phyloP scores from a whole-genome alignment of 345 rosid species.

The Noccaea bulbosa region DNA sequence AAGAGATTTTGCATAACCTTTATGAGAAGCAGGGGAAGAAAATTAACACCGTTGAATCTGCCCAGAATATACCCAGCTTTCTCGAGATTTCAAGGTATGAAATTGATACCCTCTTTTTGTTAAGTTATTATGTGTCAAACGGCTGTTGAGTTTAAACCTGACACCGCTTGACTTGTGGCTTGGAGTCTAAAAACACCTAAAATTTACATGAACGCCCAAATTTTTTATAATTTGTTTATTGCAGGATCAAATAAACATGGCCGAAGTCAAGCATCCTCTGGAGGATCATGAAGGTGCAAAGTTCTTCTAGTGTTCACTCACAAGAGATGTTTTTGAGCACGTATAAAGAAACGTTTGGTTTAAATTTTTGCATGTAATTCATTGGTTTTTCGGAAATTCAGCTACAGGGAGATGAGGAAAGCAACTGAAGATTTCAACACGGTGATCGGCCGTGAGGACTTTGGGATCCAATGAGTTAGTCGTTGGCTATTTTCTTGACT shows the following conservation, averaged over 20 bases:
- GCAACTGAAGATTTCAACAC: no score
- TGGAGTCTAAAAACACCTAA: conserved; percentile 7
- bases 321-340: no score
- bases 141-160: conserved; percentile 15
- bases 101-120: conserved; percentile 3
- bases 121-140: conserved; percentile 5
- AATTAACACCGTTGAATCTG: conserved; percentile 84
- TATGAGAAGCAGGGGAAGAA: conserved; percentile 92
- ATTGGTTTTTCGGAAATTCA: no score
- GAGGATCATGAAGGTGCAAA: no score
- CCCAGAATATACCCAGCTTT: conserved; percentile 79
- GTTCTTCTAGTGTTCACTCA: no score
- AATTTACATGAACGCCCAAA: conserved; percentile 13
- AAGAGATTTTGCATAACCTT: conserved; percentile 73
- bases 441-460: no score
- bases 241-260: conserved; percentile 92
- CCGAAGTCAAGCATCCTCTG: conserved; percentile 85
- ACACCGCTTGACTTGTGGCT: conserved; percentile 12
- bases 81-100: conserved; percentile 71
- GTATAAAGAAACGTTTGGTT: no score
- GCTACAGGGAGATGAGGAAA: no score
- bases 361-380: no score
- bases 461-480: conserved; percentile 47
- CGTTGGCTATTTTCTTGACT: conserved; percentile 42
- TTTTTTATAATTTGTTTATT: conserved; percentile 32